These are phyloP conservation scores for Rhodotorula sp. DNA, from an alignment of 1,284 basidiomycete genomes.

Conservation along the genomic window DNA sequence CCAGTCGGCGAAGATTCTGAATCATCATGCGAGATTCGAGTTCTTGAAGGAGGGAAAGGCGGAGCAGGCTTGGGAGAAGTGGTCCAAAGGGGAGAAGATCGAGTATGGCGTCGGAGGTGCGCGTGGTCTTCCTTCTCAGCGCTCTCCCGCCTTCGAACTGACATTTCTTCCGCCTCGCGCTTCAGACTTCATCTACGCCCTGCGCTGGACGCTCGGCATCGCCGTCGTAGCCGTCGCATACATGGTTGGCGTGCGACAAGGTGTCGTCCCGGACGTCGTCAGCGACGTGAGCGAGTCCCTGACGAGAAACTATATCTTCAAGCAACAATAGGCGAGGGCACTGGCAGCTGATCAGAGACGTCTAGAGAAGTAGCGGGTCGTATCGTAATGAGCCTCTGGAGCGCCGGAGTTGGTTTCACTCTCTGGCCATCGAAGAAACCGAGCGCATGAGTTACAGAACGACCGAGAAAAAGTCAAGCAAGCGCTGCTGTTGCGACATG, in stretches of 20 bases:
- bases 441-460: too few relatives aligned
- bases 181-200: conserved; percentile 24
- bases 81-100: conserved; percentile 45
- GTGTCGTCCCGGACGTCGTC: conserved; percentile 19
- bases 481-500: too few relatives aligned
- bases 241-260: conserved; percentile 21
- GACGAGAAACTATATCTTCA: conserved; percentile 7
- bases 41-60: conserved; percentile 22
- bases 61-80: conserved; percentile 44
- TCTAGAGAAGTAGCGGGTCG: too few relatives aligned
- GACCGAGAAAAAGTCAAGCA: too few relatives aligned
- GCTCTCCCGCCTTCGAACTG: too few relatives aligned
- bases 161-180: background rate
- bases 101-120: conserved; percentile 40
- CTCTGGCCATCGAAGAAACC: too few relatives aligned
- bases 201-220: conserved; percentile 26
- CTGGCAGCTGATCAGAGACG: background rate
- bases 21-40: conserved; percentile 40
- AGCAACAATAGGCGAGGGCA: too few relatives aligned
- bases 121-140: background rate
- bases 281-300: conserved; percentile 4
- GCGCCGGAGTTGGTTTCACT: too few relatives aligned
- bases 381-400: background rate
- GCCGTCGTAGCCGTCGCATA: conserved; percentile 17
- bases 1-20: conserved; percentile 44